Evolutionary conservation across 352 stramenopile species (phyloP), one percentile per base, ranked within the genome.

Genomic region (Globisporangium cylindrosporum): DNA sequence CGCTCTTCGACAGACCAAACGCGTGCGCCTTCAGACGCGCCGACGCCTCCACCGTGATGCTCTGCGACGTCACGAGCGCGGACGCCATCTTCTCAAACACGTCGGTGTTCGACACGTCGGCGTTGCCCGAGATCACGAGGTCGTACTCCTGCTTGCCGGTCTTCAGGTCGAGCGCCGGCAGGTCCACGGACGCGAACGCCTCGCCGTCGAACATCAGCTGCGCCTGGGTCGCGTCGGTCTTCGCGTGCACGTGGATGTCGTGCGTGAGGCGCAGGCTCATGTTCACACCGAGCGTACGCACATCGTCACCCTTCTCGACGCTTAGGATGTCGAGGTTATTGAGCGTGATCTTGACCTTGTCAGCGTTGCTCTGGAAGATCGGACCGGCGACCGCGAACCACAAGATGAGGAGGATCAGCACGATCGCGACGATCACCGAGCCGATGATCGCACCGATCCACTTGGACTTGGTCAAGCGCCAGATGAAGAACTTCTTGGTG

Each of bases 251-350:
- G 22, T 64, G 67, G 20, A 84, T 67, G 51, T 86, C 74, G 71
- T 89, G 76, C 61, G 80, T 64, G 10, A 88, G 66, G 54, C 73
- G 85, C 4, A 93, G 54, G 41, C 80, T 90, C 5, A 93, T 57
- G 67, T 88, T 76, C 2, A 90, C 77, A 29, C 69, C 79, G 32
- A 88, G 65, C 8, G 66, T 67, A 38, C 73, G 70, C 24, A 58
- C 59, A 32, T 65, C 62, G 15, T 67, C 59, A 55, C 73, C 78
- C 34, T 68, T 74, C 22, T 74, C 61, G 36, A 91, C 69, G 32
- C 62, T 64, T 62, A 80, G 77, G 59, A 91, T 76, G 71, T 91
- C 85, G 57, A 93, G 62, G 69, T 89, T 85, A 74, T 91, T 91
- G 66, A 91, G 69, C 12, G 64, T 69, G 46, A 93, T 55, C 27